These are phyloP conservation scores for Bolboschoenus planiculmis DNA, from an alignment of 176 grass and related monocot genomes.

Conservation along the genomic window DNA sequence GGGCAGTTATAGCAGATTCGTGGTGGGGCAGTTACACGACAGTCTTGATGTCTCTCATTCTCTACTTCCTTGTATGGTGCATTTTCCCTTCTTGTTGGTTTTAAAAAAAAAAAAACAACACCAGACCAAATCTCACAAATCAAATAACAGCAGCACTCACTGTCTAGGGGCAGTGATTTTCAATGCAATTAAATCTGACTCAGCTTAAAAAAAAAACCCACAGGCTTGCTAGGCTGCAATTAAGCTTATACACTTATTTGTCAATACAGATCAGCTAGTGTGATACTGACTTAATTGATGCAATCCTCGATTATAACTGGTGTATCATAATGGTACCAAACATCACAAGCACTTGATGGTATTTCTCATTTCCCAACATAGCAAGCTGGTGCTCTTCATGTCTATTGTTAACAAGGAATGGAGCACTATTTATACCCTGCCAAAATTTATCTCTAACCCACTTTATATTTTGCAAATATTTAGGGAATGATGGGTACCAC, in stretches of 20 bases:
- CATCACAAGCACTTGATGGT: not conserved
- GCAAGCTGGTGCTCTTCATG: conserved; percentile 8
- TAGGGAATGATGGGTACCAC: conserved; percentile 60
- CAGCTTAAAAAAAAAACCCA: not conserved
- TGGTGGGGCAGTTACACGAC: conserved; percentile 69
- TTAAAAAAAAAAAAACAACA: not conserved
- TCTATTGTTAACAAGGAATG: not conserved
- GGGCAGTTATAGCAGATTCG: conserved; percentile 56
- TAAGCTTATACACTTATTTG: not conserved
- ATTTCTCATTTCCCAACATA: not conserved
- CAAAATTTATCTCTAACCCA: not conserved
- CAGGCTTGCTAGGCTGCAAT: not conserved
- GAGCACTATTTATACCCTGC: not conserved
- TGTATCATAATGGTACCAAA: not conserved
- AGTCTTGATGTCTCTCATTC: conserved; percentile 47
- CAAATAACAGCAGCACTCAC: not conserved
- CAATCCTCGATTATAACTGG: not conserved
- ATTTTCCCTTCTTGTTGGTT: not conserved
- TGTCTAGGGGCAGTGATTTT: too few species aligned
- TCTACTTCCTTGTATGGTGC: conserved; percentile 67
- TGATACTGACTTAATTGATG: not conserved
- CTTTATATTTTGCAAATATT: conserved; percentile 13
- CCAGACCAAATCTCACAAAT: not conserved
- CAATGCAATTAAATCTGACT: not conserved
- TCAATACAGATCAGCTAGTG: not conserved